phyloP scores from a whole-genome alignment of 768 basidiomycete species.

The Termitomyces sp. region DNA sequence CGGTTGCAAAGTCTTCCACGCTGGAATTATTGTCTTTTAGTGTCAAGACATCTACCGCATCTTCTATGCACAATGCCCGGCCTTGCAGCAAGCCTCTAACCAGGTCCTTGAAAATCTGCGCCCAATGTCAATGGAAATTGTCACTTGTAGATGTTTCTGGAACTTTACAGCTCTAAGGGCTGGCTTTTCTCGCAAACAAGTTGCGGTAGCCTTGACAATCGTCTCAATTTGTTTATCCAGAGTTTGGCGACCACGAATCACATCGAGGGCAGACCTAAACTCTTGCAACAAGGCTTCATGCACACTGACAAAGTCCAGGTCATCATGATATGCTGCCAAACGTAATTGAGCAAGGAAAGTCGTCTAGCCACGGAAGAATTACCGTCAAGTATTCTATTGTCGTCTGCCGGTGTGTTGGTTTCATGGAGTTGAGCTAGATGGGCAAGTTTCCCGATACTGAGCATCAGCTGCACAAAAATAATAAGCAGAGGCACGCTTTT shows the following conservation, averaged over 20 bases:
- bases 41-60: slow-evolving; percentile 76
- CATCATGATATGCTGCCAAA: slow-evolving; percentile 71
- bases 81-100: slow-evolving; percentile 70
- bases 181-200: slow-evolving; percentile 35
- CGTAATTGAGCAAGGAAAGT: background rate
- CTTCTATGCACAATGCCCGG: slow-evolving; percentile 69
- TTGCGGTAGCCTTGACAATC: slow-evolving; percentile 51
- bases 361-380: slow-evolving; percentile 9
- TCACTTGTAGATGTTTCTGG: background rate
- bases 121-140: background rate
- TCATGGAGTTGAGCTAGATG: slow-evolving; percentile 78
- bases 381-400: slow-evolving; percentile 57
- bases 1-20: slow-evolving; percentile 61
- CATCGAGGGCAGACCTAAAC: slow-evolving; percentile 44
- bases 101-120: slow-evolving; percentile 65
- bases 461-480: slow-evolving; percentile 57
- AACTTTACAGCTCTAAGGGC: slow-evolving; percentile 46
- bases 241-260: slow-evolving; percentile 52
- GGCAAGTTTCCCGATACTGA: slow-evolving; percentile 86
- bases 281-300: slow-evolving; percentile 65
- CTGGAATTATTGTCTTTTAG: slow-evolving; percentile 70
- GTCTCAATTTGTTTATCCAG: slow-evolving; percentile 65
- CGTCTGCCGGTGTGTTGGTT: slow-evolving; percentile 28
- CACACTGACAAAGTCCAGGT: slow-evolving; percentile 81
- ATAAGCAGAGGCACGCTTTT: background rate